Conservation (phyloP, 306 rosid species). For the Albizia julibrissin region DNA sequence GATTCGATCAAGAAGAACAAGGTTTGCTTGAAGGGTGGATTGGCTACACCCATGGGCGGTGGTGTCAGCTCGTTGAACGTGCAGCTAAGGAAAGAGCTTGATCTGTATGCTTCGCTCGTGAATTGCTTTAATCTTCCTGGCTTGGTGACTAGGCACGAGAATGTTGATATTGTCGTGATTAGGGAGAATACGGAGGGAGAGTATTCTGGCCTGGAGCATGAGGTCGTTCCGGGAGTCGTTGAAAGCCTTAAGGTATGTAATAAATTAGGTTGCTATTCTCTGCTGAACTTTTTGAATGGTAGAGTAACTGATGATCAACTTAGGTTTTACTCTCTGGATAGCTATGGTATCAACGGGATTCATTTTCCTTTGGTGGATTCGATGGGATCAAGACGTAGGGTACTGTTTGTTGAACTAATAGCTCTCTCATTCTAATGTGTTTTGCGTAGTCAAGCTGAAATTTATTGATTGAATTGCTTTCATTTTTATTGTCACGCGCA, state of each 20-base stretch:
- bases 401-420: neutral
- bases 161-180: slow-evolving; percentile 1
- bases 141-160: neutral
- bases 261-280: neutral
- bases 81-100: neutral
- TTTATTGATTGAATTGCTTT: too few relatives aligned
- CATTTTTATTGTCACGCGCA: too few relatives aligned
- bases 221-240: neutral
- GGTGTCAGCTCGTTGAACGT: neutral
- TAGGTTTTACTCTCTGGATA: neutral
- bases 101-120: neutral
- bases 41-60: slow-evolving; percentile 2
- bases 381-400: neutral
- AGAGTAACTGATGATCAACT: neutral
- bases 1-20: slow-evolving; percentile 4
- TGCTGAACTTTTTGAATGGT: neutral
- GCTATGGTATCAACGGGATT: neutral
- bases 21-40: slow-evolving; percentile 3
- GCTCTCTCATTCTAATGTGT: neutral
- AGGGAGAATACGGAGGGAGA: slow-evolving; percentile 4
- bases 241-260: neutral
- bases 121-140: slow-evolving; percentile 4
- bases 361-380: neutral
- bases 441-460: neutral
- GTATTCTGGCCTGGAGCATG: neutral